phyloP scores from a whole-genome alignment of 1,139 yeast genomes.

The Entelexis sorbosivorans region DNA sequence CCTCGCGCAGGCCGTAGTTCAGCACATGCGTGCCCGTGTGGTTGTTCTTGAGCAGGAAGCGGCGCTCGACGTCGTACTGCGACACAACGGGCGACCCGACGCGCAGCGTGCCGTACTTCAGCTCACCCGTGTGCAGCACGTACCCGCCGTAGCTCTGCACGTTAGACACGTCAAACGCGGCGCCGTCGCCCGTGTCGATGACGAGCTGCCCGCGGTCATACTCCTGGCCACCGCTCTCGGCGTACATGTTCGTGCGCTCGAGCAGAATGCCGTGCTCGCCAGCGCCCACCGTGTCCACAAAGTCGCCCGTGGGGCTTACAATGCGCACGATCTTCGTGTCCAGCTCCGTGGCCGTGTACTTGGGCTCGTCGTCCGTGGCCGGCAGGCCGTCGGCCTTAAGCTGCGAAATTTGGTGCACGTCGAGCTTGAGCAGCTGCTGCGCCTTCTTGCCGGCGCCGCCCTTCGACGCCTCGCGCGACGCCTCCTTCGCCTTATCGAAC shows the following conservation, averaged over 20 bases:
- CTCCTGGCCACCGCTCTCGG: constrained; percentile 99
- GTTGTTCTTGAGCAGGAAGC: constrained; percentile 94
- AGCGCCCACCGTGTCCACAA: constrained; percentile 36
- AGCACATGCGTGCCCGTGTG: constrained; percentile 97
- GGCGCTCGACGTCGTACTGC: constrained; percentile 81
- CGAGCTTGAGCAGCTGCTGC: constrained; percentile 60
- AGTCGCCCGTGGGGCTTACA: constrained; percentile 49
- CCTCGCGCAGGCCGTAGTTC: constrained; percentile 77
- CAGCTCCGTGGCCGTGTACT: constrained; percentile 35
- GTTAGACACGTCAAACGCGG: constrained; percentile 65
- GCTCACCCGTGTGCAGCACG: constrained; percentile 83
- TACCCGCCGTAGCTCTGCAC: constrained; percentile 91
- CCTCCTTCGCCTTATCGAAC: constrained; percentile 79
- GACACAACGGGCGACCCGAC: constrained; percentile 69
- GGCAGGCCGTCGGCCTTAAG: constrained; percentile 44
- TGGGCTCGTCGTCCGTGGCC: constrained; percentile 71
- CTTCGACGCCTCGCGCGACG: constrained; percentile 89
- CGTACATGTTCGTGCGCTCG: constrained; percentile 88
- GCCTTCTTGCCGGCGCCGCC: constrained; percentile 37
- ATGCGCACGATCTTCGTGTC: constrained; percentile 48
- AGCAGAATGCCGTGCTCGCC: constrained; percentile 58
- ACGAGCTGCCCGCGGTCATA: constrained; percentile 88
- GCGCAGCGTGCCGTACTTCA: constrained; percentile 62
- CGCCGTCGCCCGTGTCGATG: constrained; percentile 68
- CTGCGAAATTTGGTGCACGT: constrained; percentile 72